Conservation (phyloP, 164 flowering plant species). For the Paratinospora sagittata region DNA sequence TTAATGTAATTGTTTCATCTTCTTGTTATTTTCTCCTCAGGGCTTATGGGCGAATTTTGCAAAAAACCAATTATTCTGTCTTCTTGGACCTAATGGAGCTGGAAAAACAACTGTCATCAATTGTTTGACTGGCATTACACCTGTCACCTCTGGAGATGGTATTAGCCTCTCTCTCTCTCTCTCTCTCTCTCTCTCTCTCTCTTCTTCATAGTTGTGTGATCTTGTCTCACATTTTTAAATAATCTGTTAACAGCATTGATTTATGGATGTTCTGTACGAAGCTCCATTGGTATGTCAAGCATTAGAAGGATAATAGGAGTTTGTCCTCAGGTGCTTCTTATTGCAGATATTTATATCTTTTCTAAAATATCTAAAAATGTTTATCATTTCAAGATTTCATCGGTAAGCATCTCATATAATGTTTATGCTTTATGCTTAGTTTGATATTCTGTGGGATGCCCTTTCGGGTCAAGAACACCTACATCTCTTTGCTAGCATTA, state of each 20-base stretch:
- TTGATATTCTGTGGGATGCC: constrained; percentile 91
- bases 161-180: constrained; percentile 18
- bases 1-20: not conserved
- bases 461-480: constrained; percentile 88
- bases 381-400: not conserved
- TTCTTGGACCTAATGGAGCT: constrained; percentile 99
- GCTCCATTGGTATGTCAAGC: constrained; percentile 78
- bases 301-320: constrained; percentile 82
- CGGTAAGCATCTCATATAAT: not conserved
- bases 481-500: constrained; percentile 79
- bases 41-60: constrained; percentile 85
- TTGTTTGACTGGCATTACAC: constrained; percentile 92
- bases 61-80: constrained; percentile 91
- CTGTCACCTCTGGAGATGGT: constrained; percentile 97
- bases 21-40: constrained; percentile 31
- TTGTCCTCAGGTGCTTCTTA: constrained; percentile 85
- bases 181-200: not conserved
- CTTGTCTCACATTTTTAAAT: not conserved
- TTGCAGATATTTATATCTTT: not conserved
- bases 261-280: constrained; percentile 79
- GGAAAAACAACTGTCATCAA: constrained; percentile 93
- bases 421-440: constrained; percentile 29
- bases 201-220: not conserved
- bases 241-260: constrained; percentile 54
- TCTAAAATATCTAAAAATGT: constrained; percentile 2